Evolutionary conservation across 768 basidiomycete genomes (phyloP), one percentile per base, ranked within the genome.

Genomic region (Trametes punicea): DNA sequence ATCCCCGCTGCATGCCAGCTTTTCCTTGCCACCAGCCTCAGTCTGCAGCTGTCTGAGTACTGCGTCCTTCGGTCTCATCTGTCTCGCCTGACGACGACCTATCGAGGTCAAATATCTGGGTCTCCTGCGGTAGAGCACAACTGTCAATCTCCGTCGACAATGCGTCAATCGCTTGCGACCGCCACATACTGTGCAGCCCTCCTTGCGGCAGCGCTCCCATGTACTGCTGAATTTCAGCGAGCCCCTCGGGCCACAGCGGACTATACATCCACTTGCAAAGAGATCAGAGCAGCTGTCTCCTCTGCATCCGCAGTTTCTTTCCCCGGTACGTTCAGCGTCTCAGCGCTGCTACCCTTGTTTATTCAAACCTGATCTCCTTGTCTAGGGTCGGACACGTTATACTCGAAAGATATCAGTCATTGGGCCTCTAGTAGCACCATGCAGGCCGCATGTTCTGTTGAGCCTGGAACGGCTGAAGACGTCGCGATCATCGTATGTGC

Each of bases 391-490:
- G 47, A 60, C 6, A 8, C 60, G 2, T 39, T 66, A 18, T 85
- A 82, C 52, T 31, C 33, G 0, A 64, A 69, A 13, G 82, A 78
- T 55, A 74, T 80, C 20, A 46, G 59, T 2, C 81, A 85, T 55
- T 85, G 79, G 79, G 76, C 79, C 0, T 66, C 67, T 21, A 81
- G 81, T 4, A 83, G 79, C 59, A 63, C 72, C 0, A 74, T 82
- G 51, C 1, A 50, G 1, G 63, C 84, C 0, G 67, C 73, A 2
- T 87, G 84, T 63, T 77, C 78, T 9, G 83, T 87, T 8, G 80
- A 84, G 60, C 84, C 84, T 2, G 81, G 78, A 9, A 80, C 74
- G 0, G 69, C 77, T 0, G 71, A 73, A 5, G 84, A 87, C 52
- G 67, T 86, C 27, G 74, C 70, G 0, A 67, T 61, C 0, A 81